Evolutionary conservation across 73 alveolate genomes (phyloP).

Genomic region (Tetrahymena thermophila): DNA sequence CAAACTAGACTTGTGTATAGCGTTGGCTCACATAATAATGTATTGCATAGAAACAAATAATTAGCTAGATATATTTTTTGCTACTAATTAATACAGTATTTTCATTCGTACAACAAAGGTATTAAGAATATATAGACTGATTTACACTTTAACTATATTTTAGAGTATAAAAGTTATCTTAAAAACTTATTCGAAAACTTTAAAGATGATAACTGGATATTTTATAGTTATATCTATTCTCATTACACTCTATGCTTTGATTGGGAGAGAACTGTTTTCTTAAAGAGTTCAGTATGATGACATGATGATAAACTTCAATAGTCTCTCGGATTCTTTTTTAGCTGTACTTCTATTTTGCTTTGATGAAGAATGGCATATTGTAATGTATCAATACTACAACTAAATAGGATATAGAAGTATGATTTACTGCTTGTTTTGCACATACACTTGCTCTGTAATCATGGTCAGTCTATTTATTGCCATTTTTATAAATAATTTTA

Average conservation of each 20-base stretch:
- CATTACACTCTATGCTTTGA: not conserved
- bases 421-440: not conserved
- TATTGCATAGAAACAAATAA: not conserved
- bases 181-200: not conserved
- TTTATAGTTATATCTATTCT: not conserved
- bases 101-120: not conserved
- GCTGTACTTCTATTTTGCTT: not conserved
- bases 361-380: not conserved
- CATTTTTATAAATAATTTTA: not conserved
- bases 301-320: not conserved
- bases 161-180: not conserved
- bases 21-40: not conserved
- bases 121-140: not conserved
- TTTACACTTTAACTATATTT: not conserved
- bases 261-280: not conserved
- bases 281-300: not conserved
- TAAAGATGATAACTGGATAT: not conserved
- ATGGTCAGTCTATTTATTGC: not conserved
- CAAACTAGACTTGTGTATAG: not conserved
- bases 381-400: not conserved
- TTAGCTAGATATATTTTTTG: not conserved
- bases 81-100: not conserved
- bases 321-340: not conserved
- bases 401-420: not conserved
- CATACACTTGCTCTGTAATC: not conserved